Base-by-base conservation (phyloP, 306 rosid species). In the Cucurbita moschata region DNA sequence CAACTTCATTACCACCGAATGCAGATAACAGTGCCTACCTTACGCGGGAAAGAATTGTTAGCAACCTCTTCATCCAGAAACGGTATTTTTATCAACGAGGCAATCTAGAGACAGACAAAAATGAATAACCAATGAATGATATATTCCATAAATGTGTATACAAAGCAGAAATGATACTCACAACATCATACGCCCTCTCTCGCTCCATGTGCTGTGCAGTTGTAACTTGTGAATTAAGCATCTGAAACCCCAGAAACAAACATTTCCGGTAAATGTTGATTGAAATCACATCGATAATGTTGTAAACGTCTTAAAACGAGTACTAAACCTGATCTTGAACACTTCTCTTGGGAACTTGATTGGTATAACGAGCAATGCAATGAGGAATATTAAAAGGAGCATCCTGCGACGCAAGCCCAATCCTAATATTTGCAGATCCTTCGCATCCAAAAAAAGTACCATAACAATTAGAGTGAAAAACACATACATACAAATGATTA, bases 351-450 rank as follows among this genome's bases (percentile, higher is more conserved):
- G 91, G 94, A 70, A 81, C 79, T 76, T 87, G 92, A 38, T 78
- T 83, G 65, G 92, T 89, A 53, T 81, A 79, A 75, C 88, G 90
- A 74, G 97, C 92, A 91, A 94, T 85, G 82, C 99, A 94, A 51
- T 89, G 97, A 67, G 97, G 96, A 83, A 91, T 58, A 54, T 82
- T 84, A 12, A 84, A 85, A 77, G 99, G 96, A 67, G 62, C 78
- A 43, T 94, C 96, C 78, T 94, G 95, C 30, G 96, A 89, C 79
- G 97, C 97, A 69, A 90, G 80, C 30, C 97, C 99, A 63, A 91
- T 86, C 87, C 97, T 86, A 73, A 94, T 73, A 79, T 83, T 87
- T 77, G 90, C 88, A 78, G 97, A 94, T 77, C 97, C 99, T 91
- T 81, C 38, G 56, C 58, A 74, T 47, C 53, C 74, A 56, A 51